These are phyloP conservation scores for Fusarium odoratissimum DNA, from an alignment of 2,329 filamentous ascomycete genomes.

Conservation along the genomic window DNA sequence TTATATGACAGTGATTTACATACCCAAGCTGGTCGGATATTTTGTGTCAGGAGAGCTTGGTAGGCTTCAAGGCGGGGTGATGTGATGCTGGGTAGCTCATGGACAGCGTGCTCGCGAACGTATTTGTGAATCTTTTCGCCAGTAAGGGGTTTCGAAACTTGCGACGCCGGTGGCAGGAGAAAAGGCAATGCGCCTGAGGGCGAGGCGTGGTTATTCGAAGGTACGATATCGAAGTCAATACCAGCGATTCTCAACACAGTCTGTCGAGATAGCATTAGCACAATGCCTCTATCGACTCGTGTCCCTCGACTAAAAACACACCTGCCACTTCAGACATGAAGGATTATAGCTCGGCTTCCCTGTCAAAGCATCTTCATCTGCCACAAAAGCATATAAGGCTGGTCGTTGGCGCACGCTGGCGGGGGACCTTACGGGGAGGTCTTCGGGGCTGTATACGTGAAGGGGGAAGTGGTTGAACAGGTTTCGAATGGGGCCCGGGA, in stretches of 20 bases:
- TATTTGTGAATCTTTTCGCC: slow-evolving; percentile 75
- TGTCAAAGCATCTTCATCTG: slow-evolving; percentile 67
- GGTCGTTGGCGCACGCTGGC: slow-evolving; percentile 56
- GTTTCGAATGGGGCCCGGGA: slow-evolving; percentile 80
- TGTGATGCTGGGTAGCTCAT: slow-evolving; percentile 59
- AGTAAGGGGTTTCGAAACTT: slow-evolving; percentile 52
- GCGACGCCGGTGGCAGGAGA: slow-evolving; percentile 68
- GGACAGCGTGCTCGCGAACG: slow-evolving; percentile 60
- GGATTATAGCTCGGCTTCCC: slow-evolving; percentile 88
- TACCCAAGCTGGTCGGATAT: slow-evolving; percentile 89
- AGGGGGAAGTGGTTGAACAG: slow-evolving; percentile 90
- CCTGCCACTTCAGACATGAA: slow-evolving; percentile 96
- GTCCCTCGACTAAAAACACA: slow-evolving; percentile 53
- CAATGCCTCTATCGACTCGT: not conserved
- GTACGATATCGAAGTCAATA: slow-evolving; percentile 72
- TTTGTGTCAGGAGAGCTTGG: slow-evolving; percentile 78
- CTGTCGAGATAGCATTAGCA: slow-evolving; percentile 56
- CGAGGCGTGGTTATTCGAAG: slow-evolving; percentile 93
- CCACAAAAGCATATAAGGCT: slow-evolving; percentile 82
- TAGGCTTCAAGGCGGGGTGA: slow-evolving; percentile 78
- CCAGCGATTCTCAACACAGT: slow-evolving; percentile 83
- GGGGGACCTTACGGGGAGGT: slow-evolving; percentile 72
- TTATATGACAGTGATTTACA: slow-evolving; percentile 17
- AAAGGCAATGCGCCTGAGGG: slow-evolving; percentile 91
- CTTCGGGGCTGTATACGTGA: slow-evolving; percentile 77